phyloP scores from a whole-genome alignment of 108 stramenopile species.

The Heterococcus sp. region DNA sequence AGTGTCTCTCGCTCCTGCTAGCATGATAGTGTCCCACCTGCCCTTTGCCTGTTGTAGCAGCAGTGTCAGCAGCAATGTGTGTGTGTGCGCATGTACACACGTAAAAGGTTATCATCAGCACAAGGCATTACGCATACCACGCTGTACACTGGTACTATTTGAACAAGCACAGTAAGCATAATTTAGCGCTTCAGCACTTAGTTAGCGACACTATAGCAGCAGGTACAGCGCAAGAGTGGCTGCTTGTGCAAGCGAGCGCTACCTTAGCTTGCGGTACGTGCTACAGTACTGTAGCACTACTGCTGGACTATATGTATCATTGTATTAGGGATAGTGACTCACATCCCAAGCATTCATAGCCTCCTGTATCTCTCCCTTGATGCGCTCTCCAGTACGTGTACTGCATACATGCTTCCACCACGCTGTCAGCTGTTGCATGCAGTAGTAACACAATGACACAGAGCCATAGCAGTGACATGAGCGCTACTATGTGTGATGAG shows the following conservation, averaged over 20 bases:
- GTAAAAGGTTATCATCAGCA: not conserved
- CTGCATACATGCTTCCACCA: not conserved
- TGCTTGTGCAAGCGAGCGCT: not conserved
- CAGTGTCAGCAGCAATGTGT: not conserved
- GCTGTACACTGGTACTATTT: not conserved
- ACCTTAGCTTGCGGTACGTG: not conserved
- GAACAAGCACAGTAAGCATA: not conserved
- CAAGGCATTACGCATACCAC: not conserved
- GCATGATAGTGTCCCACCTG: conserved; percentile 27
- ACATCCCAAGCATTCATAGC: conserved; percentile 6
- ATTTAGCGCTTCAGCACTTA: too few relatives aligned
- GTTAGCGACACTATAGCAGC: too few relatives aligned
- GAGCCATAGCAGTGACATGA: too few relatives aligned
- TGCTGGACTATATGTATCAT: not conserved
- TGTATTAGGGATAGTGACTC: not conserved
- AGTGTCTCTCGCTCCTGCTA: conserved; percentile 16
- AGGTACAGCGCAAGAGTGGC: too few relatives aligned
- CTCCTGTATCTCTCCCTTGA: conserved; percentile 9
- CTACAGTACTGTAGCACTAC: not conserved
- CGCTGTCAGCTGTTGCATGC: not conserved
- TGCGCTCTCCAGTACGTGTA: not conserved
- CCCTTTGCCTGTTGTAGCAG: conserved; percentile 3
- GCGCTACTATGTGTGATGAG: too few relatives aligned
- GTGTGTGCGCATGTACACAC: not conserved
- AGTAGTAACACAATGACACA: not conserved